These are phyloP conservation scores for Russula olivacea DNA, from an alignment of 768 basidiomycete species.

Conservation along the genomic window DNA sequence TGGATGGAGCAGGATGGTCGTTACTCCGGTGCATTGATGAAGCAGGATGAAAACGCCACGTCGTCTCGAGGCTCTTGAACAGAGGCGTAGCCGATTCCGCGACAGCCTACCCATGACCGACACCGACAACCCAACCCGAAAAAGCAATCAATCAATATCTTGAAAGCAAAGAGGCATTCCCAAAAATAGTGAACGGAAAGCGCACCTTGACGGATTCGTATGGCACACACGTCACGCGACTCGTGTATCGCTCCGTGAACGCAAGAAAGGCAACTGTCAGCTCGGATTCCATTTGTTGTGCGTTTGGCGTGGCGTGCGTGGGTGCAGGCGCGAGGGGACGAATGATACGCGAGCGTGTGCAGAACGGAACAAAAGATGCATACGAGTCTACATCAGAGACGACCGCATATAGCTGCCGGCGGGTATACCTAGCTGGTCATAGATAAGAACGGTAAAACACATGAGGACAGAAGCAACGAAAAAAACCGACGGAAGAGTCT, in stretches of 20 bases:
- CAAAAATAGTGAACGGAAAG: background rate
- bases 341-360: slow-evolving; percentile 66
- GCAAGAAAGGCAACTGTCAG: slow-evolving; percentile 83
- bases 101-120: slow-evolving; percentile 47
- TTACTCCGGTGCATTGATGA: slow-evolving; percentile 21
- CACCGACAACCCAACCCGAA: background rate
- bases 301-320: slow-evolving; percentile 21
- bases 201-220: slow-evolving; percentile 73
- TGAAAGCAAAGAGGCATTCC: too few species aligned
- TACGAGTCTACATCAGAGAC: slow-evolving; percentile 89
- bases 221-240: slow-evolving; percentile 75
- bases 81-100: slow-evolving; percentile 66
- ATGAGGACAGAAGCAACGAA: slow-evolving; percentile 13
- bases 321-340: slow-evolving; percentile 29
- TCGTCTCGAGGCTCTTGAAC: slow-evolving; percentile 64
- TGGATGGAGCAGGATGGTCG: background rate
- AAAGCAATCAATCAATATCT: background rate
- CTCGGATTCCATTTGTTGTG: slow-evolving; percentile 68
- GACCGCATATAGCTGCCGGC: slow-evolving; percentile 72
- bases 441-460: background rate
- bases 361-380: slow-evolving; percentile 83
- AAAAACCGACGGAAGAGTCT: slow-evolving; percentile 75
- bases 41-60: slow-evolving; percentile 66
- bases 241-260: slow-evolving; percentile 83
- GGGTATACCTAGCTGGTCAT: slow-evolving; percentile 67